Evolutionary conservation across 805 yeast genomes (phyloP), one percentile per base, ranked within the genome.

Genomic region (Scheffersomyces stipitis): DNA sequence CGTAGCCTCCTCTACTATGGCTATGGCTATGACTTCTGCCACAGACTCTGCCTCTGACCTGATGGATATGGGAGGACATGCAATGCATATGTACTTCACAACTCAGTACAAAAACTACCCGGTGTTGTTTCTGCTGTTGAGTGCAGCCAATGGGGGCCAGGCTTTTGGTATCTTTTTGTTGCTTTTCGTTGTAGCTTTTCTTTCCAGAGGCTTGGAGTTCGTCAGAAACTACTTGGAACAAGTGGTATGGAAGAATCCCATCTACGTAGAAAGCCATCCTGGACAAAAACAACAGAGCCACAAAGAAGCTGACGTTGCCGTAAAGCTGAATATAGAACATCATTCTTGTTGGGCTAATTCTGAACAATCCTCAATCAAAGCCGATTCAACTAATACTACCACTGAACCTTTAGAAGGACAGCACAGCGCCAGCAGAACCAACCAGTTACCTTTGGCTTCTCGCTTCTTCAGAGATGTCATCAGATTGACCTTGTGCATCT

Each of bases 131-230:
- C 60, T 69, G 40, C 60, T 63, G 0, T 59, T 85, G 31, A 50
- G 52, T 9, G 91, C 91, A 2, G 46, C 64, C 2, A 64, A 61
- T 28, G 75, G 75, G 17, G 88, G 72, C 7, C 72, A 74, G 35
- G 89, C 86, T 0, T 85, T 85, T 56, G 95, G 91, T 16, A 83
- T 85, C 12, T 85, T 84, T 51, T 62, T 79, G 24, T 62, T 81
- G 10, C 54, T 85, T 15, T 76, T 85, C 52, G 75, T 74, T 18
- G 62, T 76, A 2, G 80, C 81, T 0, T 75, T 85, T 51, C 63
- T 73, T 26, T 69, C 80, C 41, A 75, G 85, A 52, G 82, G 85
- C 2, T 36, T 81, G 5, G 72, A 75, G 30, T 83, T 83, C 54
- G 44, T 73, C 15, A 71, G 78, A 39, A 73, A 80, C 49, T 84